Base-by-base conservation (phyloP, 768 basidiomycete species). In the Pholiota microspora region DNA sequence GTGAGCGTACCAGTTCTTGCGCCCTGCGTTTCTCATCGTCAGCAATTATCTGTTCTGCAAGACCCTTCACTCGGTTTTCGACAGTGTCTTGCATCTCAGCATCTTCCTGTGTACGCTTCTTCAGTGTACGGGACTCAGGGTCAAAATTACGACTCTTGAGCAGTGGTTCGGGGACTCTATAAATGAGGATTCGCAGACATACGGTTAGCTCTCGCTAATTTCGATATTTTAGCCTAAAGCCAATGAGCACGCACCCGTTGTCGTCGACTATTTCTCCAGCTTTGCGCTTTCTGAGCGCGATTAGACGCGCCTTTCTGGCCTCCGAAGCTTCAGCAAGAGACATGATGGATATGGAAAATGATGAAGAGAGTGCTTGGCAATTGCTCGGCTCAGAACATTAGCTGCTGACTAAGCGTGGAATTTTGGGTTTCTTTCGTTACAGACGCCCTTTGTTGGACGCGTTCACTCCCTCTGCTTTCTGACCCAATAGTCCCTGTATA, bases 61-160 rank as follows among this genome's bases (percentile, higher is more conserved):
- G 71, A 0, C 94, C 94, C 52, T 86, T 80, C 2, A 96, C 86
- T 55, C 86, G 77, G 61, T 84, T 85, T 73, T 98, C 96, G 2
- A 98, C 85, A 0, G 96, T 97, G 62, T 97, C 92, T 57, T 86
- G 76, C 67, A 81, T 79, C 50, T 79, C 75, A 23, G 70, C 75
- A 50, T 82, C 84, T 45, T 83, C 84, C 24, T 72, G 71, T 15
- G 74, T 74, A 64, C 78, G 85, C 69, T 88, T 92, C 68, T 82
- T 82, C 61, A 89, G 69, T 49, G 86, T 89, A 55, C 89, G 84
- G 25, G 92, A 90, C 60, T 85, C 85, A 1, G 94, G 93, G 71
- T 98, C 96, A 69, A 90, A 98, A 64, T 95, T 95, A 31, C 96
- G 84, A 59, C 73, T 82, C 61, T 83, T 82, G 28, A 92, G 72